Evolutionary conservation across 129 eudicot genomes (phyloP).

Genomic region (Flaveria robusta): DNA sequence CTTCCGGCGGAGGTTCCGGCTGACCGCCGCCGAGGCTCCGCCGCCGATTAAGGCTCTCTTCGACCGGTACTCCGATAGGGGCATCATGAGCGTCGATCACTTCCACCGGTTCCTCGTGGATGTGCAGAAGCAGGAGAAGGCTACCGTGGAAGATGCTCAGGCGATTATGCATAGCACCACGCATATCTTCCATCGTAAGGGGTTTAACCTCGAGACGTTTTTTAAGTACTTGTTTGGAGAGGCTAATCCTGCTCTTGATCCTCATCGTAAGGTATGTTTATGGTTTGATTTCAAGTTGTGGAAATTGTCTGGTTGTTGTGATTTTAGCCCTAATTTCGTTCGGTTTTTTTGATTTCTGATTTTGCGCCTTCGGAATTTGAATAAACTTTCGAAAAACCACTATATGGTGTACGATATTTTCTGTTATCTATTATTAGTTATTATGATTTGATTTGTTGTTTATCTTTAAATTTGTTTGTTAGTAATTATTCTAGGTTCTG

Average conservation of each 20-base stretch:
- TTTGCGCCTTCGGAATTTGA: not conserved
- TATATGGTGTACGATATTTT: not conserved
- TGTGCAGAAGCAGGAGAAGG: conserved; percentile 58
- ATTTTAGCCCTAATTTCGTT: not conserved
- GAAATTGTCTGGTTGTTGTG: not conserved
- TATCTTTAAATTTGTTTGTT: too few species aligned
- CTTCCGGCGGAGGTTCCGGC: conserved; percentile 74
- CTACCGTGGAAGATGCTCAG: conserved; percentile 70
- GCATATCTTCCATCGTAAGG: conserved; percentile 57
- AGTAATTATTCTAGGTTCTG: too few species aligned
- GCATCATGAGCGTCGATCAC: conserved; percentile 57
- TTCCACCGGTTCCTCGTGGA: conserved; percentile 61
- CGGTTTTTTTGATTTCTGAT: not conserved
- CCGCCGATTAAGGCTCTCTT: conserved; percentile 54
- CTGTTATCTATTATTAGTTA: too few species aligned
- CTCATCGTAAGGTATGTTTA: conserved; percentile 52
- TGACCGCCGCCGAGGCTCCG: conserved; percentile 78
- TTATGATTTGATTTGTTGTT: too few species aligned
- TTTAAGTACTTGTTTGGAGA: conserved; percentile 73
- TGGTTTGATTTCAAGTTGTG: not conserved
- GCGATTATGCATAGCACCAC: conserved; percentile 52
- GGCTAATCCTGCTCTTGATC: conserved; percentile 61
- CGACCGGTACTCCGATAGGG: conserved; percentile 57
- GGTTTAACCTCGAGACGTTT: conserved; percentile 68
- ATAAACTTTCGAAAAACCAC: not conserved